Evolutionary conservation across 176 grass and related monocot species (phyloP), one percentile per base, ranked within the genome.

Genomic region (Bonia amplexicaulis): DNA sequence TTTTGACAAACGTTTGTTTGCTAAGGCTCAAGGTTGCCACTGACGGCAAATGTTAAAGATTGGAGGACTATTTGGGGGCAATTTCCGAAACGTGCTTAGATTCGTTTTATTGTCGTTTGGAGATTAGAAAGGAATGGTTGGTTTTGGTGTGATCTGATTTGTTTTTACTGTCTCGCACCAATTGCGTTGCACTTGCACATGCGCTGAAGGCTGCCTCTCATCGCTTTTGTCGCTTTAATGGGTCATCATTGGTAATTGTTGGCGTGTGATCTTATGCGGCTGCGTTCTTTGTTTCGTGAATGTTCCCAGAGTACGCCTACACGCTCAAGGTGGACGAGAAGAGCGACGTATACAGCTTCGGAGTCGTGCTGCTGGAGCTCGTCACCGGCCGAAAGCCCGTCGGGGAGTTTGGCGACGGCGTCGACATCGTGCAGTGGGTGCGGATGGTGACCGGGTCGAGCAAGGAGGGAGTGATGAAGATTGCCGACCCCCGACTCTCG

Each of bases 241-340:
- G 47, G 76, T 79, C 73, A 47, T 86, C 71, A 71, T 82, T 57
- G 73, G 87, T 29, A 71, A 70, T 40, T 62, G 75, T 14, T 53
- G 66, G 11, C 27, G 0, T 41, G 9, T 20, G 85, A 82, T 81
- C 68, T 87, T 40, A 84, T 88, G 79, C 16, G 79, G 66, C 29
- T 0, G 25, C 65, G 23, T 12, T 41, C 13, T 75, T 2, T 35
- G 12, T 26, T 39, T 1, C 5, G 7, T 51, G 7, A 23, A 0
- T 69, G 19, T 1, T 7, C 19, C n/a, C 89, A 98, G 96, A 98
- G 73, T 98, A 98, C 7, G 96, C 96, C 20, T 98, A 98, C 88
- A 98, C 96, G 1, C 83, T 98, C 22, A 98, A 93, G 87, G 96
- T 98, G 26, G 96, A 95, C 77, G 91, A 95, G 87, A 98, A 98